Conservation (phyloP, 78 protist genomes). For the Dictyostelium citrinum region DNA sequence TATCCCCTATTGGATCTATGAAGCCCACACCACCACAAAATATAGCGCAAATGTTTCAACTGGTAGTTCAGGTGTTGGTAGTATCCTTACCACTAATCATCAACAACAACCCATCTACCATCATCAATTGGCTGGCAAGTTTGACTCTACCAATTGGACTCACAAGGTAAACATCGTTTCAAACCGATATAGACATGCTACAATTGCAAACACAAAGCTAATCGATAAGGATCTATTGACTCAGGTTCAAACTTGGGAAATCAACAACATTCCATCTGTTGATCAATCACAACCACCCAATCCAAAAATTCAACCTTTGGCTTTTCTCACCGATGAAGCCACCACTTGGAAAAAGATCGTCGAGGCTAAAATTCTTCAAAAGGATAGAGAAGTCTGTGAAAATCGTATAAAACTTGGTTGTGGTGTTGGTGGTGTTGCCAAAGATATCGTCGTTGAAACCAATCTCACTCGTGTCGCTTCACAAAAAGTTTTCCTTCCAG, state of each 20-base stretch:
- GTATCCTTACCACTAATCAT: background rate
- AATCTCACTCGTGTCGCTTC: constrained; percentile 47
- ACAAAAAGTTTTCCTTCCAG: constrained; percentile 60
- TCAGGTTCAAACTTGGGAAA: constrained; percentile 63
- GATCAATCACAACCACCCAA: constrained; percentile 42
- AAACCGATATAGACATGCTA: constrained; percentile 37
- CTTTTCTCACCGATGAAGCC: constrained; percentile 31
- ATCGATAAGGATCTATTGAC: constrained; percentile 59
- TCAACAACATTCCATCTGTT: constrained; percentile 37
- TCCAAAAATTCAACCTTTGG: constrained; percentile 49
- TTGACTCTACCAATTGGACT: constrained; percentile 18
- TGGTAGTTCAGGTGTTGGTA: background rate
- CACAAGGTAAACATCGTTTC: constrained; percentile 28
- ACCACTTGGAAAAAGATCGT: constrained; percentile 48
- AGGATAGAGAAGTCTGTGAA: constrained; percentile 59
- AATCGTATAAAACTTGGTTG: constrained; percentile 8
- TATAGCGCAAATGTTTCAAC: constrained; percentile 35
- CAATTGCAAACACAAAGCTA: constrained; percentile 28
- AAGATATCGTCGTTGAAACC: constrained; percentile 53
- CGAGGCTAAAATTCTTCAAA: constrained; percentile 8
- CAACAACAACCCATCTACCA: background rate
- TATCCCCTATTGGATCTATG: constrained; percentile 72
- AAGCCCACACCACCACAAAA: constrained; percentile 56
- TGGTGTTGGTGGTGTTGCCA: background rate
- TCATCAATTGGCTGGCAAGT: constrained; percentile 15